Percentiles rank a stretch among this genome's conserved stretches.
Evolutionary conservation across 495 filamentous ascomycete genomes (phyloP).

Genomic region (Pseudomonodictys pantanalensis): DNA sequence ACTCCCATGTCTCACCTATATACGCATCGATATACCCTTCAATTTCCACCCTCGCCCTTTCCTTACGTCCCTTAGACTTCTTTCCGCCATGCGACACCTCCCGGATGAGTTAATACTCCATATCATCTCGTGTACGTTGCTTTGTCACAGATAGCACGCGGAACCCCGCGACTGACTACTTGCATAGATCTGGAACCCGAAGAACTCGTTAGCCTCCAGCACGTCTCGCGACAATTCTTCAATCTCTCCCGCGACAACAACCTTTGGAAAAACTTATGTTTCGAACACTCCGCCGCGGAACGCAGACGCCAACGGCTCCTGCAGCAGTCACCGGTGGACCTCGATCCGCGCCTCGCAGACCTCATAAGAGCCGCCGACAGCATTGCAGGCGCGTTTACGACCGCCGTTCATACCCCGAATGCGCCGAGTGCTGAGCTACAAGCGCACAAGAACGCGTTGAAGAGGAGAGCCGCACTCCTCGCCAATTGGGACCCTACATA

Average conservation of each 20-base stretch:
- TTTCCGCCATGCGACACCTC: slow-evolving; percentile 54
- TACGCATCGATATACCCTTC: too few relatives aligned
- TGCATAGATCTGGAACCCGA: slow-evolving; percentile 61
- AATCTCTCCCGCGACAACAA: slow-evolving; percentile 69
- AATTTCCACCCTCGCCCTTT: too few relatives aligned
- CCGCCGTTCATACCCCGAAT: slow-evolving; percentile 13
- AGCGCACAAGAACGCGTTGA: slow-evolving; percentile 33
- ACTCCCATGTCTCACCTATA: too few relatives aligned
- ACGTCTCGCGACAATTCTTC: slow-evolving; percentile 64
- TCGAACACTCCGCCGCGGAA: slow-evolving; percentile 62
- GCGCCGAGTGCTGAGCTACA: slow-evolving; percentile 40
- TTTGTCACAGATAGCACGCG: slow-evolving; percentile 2
- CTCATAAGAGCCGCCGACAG: slow-evolving; percentile 38
- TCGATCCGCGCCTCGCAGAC: slow-evolving; percentile 33
- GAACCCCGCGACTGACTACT: slow-evolving; percentile 2
- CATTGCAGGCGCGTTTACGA: slow-evolving; percentile 27
- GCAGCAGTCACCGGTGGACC: slow-evolving; percentile 31
- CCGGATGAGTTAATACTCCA: slow-evolving; percentile 77
- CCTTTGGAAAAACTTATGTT: slow-evolving; percentile 73
- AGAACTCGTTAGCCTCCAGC: slow-evolving; percentile 69
- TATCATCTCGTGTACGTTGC: slow-evolving; percentile 65
- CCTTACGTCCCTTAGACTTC: too few relatives aligned
- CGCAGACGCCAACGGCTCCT: slow-evolving; percentile 48
- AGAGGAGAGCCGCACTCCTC: slow-evolving; percentile 53
- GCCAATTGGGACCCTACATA: slow-evolving; percentile 82